Base-by-base conservation (phyloP, 768 basidiomycete species). In the Rubroboletus satanas region DNA sequence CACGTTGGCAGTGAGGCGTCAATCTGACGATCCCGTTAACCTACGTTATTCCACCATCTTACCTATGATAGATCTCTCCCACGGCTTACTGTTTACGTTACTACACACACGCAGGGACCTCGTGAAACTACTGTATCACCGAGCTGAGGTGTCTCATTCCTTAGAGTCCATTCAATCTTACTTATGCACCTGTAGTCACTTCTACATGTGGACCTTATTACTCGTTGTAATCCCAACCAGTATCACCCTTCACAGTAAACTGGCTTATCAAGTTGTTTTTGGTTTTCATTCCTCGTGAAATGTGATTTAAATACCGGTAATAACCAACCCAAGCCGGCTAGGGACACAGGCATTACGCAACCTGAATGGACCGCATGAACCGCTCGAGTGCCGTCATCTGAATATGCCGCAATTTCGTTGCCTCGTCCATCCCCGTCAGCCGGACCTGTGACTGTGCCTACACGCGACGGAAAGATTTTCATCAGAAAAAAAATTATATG, bases 311-410 rank as follows among this genome's bases (percentile, higher is more conserved):
- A 69, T 63, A 62, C 11, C 37, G 56, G 43, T 51, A 54, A 57
- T 51, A 59, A 61, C 65, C 57, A 54, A 45, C 37, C 42, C 45
- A 21, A 21, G 48, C 43, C 38, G 47, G 36, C 41, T 45, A 47
- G 38, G 50, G 32, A 50, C 14, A 35, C 45, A 23, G 10, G 12
- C 37, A n/a, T 70, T 59, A 74, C 45, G 66, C 65, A 42, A 59
- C 66, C 45, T 75, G 74, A 28, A 87, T 79, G 58, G 77, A 82
- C 62, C 78, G 78, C 69, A 87, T 71, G 65, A 90, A 89, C 61
- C 81, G 78, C 49, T 85, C 80, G 57, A 80, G 79, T 32, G 81
- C 83, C 37, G 79, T 77, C n/a, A 81, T 79, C 56, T 83, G 82
- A 23, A 90, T 79, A 61, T 88, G 83, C 50, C 76, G 74, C 54